Evolutionary conservation across 2,329 filamentous ascomycete species (phyloP).

Genomic region (Bimuria novae-zelandiae): DNA sequence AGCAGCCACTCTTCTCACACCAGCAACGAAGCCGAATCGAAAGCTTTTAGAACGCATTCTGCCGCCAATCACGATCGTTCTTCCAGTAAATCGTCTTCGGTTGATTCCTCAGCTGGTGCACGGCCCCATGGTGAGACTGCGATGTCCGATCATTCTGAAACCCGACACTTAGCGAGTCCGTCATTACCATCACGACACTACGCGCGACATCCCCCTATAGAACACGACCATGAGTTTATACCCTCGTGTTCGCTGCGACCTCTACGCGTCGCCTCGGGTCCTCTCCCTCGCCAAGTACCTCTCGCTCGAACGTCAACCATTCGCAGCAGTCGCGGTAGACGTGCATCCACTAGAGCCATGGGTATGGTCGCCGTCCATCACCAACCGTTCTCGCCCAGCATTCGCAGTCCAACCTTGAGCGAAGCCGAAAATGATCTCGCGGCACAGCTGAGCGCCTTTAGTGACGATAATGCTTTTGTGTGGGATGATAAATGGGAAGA

Average conservation of each 20-base stretch:
- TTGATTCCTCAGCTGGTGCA: constrained; percentile 27
- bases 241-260: constrained; percentile 30
- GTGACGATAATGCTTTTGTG: constrained; percentile 28
- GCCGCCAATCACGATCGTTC: constrained; percentile 16
- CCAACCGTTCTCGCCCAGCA: constrained; percentile 1
- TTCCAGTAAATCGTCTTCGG: constrained; percentile 22
- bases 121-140: constrained; percentile 17
- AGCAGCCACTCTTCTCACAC: constrained; percentile 48
- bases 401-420: constrained; percentile 52
- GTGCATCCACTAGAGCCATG: constrained; percentile 21
- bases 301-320: constrained; percentile 28
- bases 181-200: constrained; percentile 30
- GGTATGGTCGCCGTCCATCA: constrained; percentile 30
- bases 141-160: constrained; percentile 21
- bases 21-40: constrained; percentile 42
- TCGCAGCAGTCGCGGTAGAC: constrained; percentile 18
- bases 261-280: constrained; percentile 15
- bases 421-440: constrained; percentile 50
- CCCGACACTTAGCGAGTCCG: constrained; percentile 21
- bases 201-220: constrained; percentile 26
- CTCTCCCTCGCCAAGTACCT: constrained; percentile 19
- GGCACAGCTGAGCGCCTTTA: constrained; percentile 39
- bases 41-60: constrained; percentile 13
- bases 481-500: constrained; percentile 29
- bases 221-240: constrained; percentile 29